These are phyloP conservation scores for Leptoxyphium fumago DNA, from an alignment of 2,329 filamentous ascomycete species.

Conservation along the genomic window DNA sequence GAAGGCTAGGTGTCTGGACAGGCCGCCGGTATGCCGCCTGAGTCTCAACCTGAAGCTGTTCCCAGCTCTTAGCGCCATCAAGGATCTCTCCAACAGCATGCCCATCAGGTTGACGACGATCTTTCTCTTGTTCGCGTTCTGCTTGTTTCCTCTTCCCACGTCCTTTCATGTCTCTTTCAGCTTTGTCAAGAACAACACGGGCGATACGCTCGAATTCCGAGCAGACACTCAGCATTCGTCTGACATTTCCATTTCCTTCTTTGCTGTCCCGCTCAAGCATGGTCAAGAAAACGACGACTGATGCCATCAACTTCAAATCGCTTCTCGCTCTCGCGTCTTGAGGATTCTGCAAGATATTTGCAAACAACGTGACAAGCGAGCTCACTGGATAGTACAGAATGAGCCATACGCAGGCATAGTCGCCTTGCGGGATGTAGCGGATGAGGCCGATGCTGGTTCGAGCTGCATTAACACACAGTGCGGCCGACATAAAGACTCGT, in stretches of 20 bases:
- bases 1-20: conserved; percentile 17
- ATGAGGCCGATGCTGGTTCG: conserved; percentile 84
- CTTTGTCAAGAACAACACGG: conserved; percentile 76
- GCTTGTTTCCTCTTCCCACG: conserved; percentile 73
- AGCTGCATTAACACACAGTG: conserved; percentile 82
- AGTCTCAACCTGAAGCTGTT: conserved; percentile 22
- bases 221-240: conserved; percentile 85
- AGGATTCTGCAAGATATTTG: conserved; percentile 91
- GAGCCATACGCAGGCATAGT: conserved; percentile 91
- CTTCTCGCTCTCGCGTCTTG: conserved; percentile 76
- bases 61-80: conserved; percentile 16
- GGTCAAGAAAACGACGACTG: conserved; percentile 83
- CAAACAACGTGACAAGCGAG: conserved; percentile 84
- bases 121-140: conserved; percentile 30
- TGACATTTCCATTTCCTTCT: conserved; percentile 60
- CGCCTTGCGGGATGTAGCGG: conserved; percentile 90
- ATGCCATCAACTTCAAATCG: conserved; percentile 79
- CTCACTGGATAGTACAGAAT: conserved; percentile 95
- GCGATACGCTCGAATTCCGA: conserved; percentile 95
- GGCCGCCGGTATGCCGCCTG: conserved; percentile 20
- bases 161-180: conserved; percentile 63
- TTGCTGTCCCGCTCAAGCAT: conserved; percentile 62
- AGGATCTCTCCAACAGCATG: conserved; percentile 11
- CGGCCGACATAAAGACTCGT: conserved; percentile 83
- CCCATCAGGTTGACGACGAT: conserved; percentile 5